Percentiles rank a stretch among this genome's conserved stretches.
These are phyloP conservation scores for Botryosphaeria dothidea DNA, from an alignment of 2,329 filamentous ascomycete species.

Conservation along the genomic window DNA sequence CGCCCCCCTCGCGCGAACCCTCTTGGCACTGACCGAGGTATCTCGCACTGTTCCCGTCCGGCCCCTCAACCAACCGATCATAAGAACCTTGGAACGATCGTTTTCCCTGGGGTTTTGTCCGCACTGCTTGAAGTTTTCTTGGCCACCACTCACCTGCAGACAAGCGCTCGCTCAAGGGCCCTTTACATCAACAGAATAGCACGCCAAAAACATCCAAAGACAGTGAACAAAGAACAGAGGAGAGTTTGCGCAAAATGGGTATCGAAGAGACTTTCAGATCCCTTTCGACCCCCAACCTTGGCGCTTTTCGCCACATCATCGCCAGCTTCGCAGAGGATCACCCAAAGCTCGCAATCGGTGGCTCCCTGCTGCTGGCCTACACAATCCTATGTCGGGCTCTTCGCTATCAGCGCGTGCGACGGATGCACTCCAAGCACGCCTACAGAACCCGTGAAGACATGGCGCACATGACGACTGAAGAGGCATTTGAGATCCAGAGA, in stretches of 20 bases:
- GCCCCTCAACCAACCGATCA: not conserved
- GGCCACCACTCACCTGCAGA: not conserved
- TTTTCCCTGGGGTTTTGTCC: not conserved
- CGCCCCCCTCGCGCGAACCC: not conserved
- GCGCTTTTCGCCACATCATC: not conserved
- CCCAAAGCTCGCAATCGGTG: not conserved
- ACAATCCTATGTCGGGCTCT: conserved; percentile 36
- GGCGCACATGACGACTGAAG: conserved; percentile 55
- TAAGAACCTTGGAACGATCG: not conserved
- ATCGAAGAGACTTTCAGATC: not conserved
- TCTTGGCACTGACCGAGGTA: not conserved
- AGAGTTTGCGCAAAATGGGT: not conserved
- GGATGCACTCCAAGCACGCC: conserved; percentile 43
- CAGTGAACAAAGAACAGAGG: not conserved
- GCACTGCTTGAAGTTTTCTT: not conserved
- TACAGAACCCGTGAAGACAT: conserved; percentile 49
- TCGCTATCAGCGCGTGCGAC: conserved; percentile 41
- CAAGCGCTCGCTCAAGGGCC: not conserved
- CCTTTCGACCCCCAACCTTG: not conserved
- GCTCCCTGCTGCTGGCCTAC: conserved; percentile 28
- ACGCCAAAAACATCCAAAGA: not conserved
- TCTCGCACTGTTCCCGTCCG: not conserved
- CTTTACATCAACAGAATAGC: not conserved
- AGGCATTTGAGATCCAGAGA: conserved; percentile 54
- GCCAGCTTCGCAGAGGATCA: not conserved